These are phyloP conservation scores for Iberis pinnata DNA, from an alignment of 345 rosid genomes.

Conservation along the genomic window DNA sequence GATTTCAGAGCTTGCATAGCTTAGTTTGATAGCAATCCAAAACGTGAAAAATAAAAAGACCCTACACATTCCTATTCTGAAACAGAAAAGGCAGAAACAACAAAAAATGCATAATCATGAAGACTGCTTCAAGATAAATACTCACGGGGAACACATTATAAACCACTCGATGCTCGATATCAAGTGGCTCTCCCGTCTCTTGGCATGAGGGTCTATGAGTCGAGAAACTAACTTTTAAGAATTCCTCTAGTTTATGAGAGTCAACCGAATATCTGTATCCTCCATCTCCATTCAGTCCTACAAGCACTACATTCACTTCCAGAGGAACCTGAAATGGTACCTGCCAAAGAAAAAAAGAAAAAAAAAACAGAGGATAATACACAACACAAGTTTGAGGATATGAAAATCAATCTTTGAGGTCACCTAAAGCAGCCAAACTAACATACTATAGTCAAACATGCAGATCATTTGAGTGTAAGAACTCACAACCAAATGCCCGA, in stretches of 20 bases:
- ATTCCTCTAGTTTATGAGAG: constrained; percentile 72
- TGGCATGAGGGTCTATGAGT: constrained; percentile 75
- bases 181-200: constrained; percentile 88
- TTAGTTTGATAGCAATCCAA: constrained; percentile 2
- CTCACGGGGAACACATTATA: constrained; percentile 76
- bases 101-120: neutral
- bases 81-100: neutral
- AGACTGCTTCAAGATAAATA: constrained; percentile 3
- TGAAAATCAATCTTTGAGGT: neutral
- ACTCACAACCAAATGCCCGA: constrained; percentile 1
- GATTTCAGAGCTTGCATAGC: constrained; percentile 12
- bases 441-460: neutral
- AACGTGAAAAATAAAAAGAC: neutral
- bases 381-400: neutral
- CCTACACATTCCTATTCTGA: neutral
- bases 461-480: neutral
- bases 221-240: constrained; percentile 66
- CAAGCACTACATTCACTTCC: constrained; percentile 80
- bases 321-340: constrained; percentile 97
- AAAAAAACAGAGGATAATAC: neutral
- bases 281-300: constrained; percentile 86
- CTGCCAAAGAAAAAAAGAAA: constrained; percentile 36
- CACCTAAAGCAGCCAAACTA: constrained; percentile 5
- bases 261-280: constrained; percentile 70
- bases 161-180: constrained; percentile 83